These are phyloP conservation scores for Trichoderma sp. DNA, from an alignment of 2,329 filamentous ascomycete species.

Conservation along the genomic window DNA sequence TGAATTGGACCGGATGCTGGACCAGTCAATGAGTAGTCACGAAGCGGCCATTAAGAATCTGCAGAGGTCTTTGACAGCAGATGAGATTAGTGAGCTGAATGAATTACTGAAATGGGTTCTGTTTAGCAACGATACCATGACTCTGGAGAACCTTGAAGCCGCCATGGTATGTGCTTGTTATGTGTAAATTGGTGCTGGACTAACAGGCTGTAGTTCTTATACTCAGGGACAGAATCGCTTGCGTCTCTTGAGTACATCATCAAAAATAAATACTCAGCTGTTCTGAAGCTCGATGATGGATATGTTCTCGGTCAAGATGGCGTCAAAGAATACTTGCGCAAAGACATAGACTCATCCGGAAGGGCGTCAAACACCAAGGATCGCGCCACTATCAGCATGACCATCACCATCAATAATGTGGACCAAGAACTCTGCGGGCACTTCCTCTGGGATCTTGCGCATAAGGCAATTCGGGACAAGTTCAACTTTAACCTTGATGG, in stretches of 20 bases:
- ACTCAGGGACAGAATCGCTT: not conserved
- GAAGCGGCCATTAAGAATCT: not conserved
- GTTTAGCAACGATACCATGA: not conserved
- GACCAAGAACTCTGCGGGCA: not conserved
- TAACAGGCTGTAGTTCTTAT: not conserved
- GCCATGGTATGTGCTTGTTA: not conserved
- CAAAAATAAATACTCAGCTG: not conserved
- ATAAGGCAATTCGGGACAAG: not conserved
- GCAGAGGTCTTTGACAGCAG: not conserved
- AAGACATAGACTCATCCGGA: not conserved
- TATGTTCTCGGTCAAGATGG: not conserved
- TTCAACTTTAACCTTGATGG: not conserved
- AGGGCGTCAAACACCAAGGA: not conserved
- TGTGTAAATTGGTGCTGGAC: not conserved
- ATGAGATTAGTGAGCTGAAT: not conserved
- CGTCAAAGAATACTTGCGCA: not conserved
- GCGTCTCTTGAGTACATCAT: not conserved
- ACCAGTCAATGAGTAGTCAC: slow-evolving; percentile 4
- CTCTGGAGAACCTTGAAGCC: not conserved
- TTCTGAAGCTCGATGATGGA: not conserved
- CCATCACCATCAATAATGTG: not conserved
- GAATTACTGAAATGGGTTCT: not conserved
- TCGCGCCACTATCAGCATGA: not conserved
- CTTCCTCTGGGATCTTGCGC: not conserved
- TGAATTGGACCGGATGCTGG: not conserved